Evolutionary conservation across 768 basidiomycete genomes (phyloP), one percentile per base, ranked within the genome.

Genomic region (Pisolithus tinctorius): DNA sequence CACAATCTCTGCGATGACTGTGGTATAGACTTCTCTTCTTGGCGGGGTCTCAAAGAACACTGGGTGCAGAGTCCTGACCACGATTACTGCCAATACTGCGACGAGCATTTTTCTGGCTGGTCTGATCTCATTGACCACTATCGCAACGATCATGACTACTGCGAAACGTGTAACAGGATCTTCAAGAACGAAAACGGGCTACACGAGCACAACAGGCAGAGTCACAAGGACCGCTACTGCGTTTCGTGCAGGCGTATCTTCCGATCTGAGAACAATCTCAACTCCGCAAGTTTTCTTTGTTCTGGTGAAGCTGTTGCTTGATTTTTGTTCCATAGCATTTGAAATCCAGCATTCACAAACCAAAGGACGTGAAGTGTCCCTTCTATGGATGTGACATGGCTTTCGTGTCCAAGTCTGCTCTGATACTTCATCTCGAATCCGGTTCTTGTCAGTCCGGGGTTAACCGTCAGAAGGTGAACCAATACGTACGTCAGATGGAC

Each of bases 351-450:
- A 40, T 65, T 9, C 85, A 86, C 61, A 63, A 63, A 7, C 64
- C 73, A 3, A 52, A 54, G 68, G 37, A 57, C 17, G 45, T 79
- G 69, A 58, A 65, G 54, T 67, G 75, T 60, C 66, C 69, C 0
- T 69, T 73, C 50, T 52, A 17, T 4, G 71, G 73, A 34, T 88
- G 86, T 59, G 63, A 51, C 1, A 55, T 55, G 20, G 56, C 49
- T 1, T 87, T 86, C 64, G 62, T 81, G 47, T 79, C 76, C 17
- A 67, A 58, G 40, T 74, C 83, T 8, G 78, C 82, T 9, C 69
- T 88, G 43, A 59, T 79, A 30, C 73, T 78, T 29, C 86, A 88
- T 62, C 72, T 85, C 60, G 86, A 88, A 59, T 68, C 73, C 10
- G 84, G 84, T 1, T 54, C 60, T 3, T 86, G 86, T 60, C 47